These are phyloP conservation scores for Lagenidium giganteum DNA, from an alignment of 352 stramenopile species.

Conservation along the genomic window DNA sequence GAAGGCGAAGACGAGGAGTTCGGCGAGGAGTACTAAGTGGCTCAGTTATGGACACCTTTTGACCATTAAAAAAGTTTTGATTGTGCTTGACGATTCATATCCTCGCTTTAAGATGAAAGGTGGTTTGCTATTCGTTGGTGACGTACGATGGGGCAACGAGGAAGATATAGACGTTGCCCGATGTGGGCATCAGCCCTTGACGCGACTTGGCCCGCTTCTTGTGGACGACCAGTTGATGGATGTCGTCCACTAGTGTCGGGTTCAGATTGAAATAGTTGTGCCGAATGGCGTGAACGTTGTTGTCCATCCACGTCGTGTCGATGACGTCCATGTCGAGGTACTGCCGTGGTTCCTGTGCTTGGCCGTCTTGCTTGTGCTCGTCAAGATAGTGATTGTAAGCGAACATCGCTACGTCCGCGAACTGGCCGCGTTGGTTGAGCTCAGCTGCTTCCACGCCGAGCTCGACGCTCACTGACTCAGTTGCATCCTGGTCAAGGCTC, in stretches of 20 bases:
- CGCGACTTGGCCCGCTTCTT: constrained; percentile 18
- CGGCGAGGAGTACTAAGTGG: constrained; percentile 87
- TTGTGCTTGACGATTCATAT: too few relatives aligned
- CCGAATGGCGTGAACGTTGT: constrained; percentile 44
- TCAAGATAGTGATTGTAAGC: constrained; percentile 2
- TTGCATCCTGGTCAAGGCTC: constrained; percentile 1
- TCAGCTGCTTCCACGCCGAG: constrained; percentile 4
- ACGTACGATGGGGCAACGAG: constrained; percentile 15
- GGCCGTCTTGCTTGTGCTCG: background rate
- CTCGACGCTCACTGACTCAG: background rate
- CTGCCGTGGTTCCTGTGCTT: background rate
- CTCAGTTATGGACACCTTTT: too few relatives aligned
- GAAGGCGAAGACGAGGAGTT: constrained; percentile 93
- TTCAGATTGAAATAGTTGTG: constrained; percentile 67
- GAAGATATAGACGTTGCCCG: constrained; percentile 32
- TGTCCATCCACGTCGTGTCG: constrained; percentile 62
- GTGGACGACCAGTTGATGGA: constrained; percentile 22
- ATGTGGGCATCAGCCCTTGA: constrained; percentile 20
- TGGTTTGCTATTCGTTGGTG: constrained; percentile 10
- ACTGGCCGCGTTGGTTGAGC: constrained; percentile 6
- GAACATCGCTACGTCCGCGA: constrained; percentile 1
- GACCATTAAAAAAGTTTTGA: too few relatives aligned
- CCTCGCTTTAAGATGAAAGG: too few relatives aligned
- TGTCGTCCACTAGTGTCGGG: constrained; percentile 40
- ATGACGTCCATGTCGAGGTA: constrained; percentile 66